Conservation (phyloP, 805 yeast species). For the Tetrapisispora iriomotensis region DNA sequence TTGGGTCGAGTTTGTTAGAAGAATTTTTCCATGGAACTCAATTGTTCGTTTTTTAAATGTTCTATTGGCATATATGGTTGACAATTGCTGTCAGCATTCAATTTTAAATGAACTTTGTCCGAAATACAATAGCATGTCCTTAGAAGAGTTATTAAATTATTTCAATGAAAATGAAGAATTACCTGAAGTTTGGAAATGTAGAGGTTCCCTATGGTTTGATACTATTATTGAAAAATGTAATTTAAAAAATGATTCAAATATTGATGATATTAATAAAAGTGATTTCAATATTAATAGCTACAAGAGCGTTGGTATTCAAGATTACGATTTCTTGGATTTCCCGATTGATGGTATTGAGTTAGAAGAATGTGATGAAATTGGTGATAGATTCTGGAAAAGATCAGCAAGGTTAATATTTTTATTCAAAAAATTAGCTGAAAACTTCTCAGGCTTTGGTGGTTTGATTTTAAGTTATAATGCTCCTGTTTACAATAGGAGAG, state of each 20-base stretch:
- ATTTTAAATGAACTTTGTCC: constrained; percentile 17
- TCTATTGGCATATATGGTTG: constrained; percentile 31
- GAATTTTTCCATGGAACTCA: constrained; percentile 60
- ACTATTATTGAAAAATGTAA: constrained; percentile 38
- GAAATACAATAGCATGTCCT: constrained; percentile 16
- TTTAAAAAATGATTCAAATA: constrained; percentile 26
- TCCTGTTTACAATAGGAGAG: constrained; percentile 10
- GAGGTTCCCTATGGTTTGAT: constrained; percentile 81
- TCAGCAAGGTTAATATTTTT: constrained; percentile 23
- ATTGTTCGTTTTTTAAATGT: constrained; percentile 56
- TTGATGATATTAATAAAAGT: constrained; percentile 46
- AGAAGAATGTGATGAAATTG: constrained; percentile 30
- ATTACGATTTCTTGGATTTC: constrained; percentile 46
- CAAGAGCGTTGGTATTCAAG: constrained; percentile 47
- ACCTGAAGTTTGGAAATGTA: constrained; percentile 74
- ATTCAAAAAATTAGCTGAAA: constrained; percentile 24
- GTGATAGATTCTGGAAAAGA: constrained; percentile 28
- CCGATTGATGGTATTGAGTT: constrained; percentile 55
- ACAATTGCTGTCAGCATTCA: constrained; percentile 14
- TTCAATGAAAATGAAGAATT: constrained; percentile 52
- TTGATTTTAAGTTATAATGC: constrained; percentile 10
- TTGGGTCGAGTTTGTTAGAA: constrained; percentile 32
- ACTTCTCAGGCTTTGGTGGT: constrained; percentile 10
- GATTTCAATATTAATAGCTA: constrained; percentile 34
- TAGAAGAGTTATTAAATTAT: constrained; percentile 36